Percentiles rank a stretch among this genome's conserved stretches.
Conservation (phyloP, 148 eudicot species). For the Arctostaphylos glauca region DNA sequence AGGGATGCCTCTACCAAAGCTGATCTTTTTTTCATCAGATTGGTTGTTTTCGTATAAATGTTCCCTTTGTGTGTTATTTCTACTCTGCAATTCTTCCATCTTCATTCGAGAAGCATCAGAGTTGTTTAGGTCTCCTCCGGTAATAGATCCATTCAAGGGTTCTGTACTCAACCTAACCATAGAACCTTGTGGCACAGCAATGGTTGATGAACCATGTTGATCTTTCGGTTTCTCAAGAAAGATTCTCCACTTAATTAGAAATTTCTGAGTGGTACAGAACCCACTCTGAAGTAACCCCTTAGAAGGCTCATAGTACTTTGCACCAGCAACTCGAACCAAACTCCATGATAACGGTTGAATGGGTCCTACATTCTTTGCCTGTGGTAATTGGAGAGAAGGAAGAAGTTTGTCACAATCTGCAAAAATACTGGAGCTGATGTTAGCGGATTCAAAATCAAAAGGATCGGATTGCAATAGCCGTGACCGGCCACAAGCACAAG, state of each 20-base stretch:
- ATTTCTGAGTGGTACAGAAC: slow-evolving; percentile 64
- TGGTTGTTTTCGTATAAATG: slow-evolving; percentile 32
- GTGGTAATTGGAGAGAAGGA: slow-evolving; percentile 63
- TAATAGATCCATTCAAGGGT: slow-evolving; percentile 31
- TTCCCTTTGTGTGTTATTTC: slow-evolving; percentile 33
- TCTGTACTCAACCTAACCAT: slow-evolving; percentile 25
- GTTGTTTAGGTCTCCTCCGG: slow-evolving; percentile 28
- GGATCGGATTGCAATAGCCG: slow-evolving; percentile 68
- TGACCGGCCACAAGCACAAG: slow-evolving; percentile 97
- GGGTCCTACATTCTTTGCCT: slow-evolving; percentile 38
- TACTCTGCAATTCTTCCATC: slow-evolving; percentile 30
- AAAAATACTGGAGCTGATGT: slow-evolving; percentile 45
- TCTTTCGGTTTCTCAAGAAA: slow-evolving; percentile 54
- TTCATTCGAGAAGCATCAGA: slow-evolving; percentile 22
- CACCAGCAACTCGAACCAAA: slow-evolving; percentile 66
- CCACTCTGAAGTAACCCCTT: slow-evolving; percentile 91
- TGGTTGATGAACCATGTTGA: slow-evolving; percentile 34
- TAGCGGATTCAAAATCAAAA: slow-evolving; percentile 84
- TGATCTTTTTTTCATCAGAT: slow-evolving; percentile 45
- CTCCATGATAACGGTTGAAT: slow-evolving; percentile 60
- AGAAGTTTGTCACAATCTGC: slow-evolving; percentile 81
- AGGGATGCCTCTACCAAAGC: slow-evolving; percentile 59
- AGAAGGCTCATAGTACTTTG: slow-evolving; percentile 75
- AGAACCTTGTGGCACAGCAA: slow-evolving; percentile 42
- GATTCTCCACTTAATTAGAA: slow-evolving; percentile 74